phyloP scores from a whole-genome alignment of 768 basidiomycete species.

The Auriscalpium orientale region DNA sequence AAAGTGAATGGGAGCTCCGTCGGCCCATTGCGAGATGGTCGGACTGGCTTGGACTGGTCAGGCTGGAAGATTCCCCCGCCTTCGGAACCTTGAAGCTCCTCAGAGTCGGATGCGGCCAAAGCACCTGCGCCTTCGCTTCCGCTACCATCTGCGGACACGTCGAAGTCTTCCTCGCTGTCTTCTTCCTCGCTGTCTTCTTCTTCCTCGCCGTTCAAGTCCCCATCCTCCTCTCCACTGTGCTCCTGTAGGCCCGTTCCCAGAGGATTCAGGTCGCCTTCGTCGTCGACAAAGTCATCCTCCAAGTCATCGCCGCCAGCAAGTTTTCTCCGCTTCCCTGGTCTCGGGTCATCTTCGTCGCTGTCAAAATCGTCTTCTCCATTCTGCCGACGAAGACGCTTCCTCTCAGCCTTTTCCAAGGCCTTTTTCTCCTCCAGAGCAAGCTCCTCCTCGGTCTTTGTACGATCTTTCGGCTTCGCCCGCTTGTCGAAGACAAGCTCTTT shows the following conservation, averaged over 20 bases:
- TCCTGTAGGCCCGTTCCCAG: conserved; percentile 30
- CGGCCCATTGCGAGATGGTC: not conserved
- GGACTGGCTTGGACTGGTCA: conserved; percentile 17
- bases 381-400: conserved; percentile 74
- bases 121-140: conserved; percentile 26
- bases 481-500: conserved; percentile 90
- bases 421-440: conserved; percentile 84
- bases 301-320: conserved; percentile 76
- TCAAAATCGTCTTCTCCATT: conserved; percentile 62
- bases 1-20: conserved; percentile 90
- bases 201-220: conserved; percentile 18
- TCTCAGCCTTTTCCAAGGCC: conserved; percentile 79
- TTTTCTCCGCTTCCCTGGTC: conserved; percentile 42
- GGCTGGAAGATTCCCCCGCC: conserved; percentile 31
- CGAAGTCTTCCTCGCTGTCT: conserved; percentile 26
- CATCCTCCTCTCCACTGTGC: conserved; percentile 10
- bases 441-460: conserved; percentile 96
- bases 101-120: conserved; percentile 27
- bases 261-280: conserved; percentile 17
- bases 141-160: conserved; percentile 19
- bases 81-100: conserved; percentile 28
- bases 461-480: conserved; percentile 87
- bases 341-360: conserved; percentile 54
- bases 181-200: conserved; percentile 25
- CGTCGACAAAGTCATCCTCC: conserved; percentile 70